These are phyloP conservation scores for Blastocrithidia nonstop DNA, from an alignment of 208 protist genomes.

Conservation along the genomic window DNA sequence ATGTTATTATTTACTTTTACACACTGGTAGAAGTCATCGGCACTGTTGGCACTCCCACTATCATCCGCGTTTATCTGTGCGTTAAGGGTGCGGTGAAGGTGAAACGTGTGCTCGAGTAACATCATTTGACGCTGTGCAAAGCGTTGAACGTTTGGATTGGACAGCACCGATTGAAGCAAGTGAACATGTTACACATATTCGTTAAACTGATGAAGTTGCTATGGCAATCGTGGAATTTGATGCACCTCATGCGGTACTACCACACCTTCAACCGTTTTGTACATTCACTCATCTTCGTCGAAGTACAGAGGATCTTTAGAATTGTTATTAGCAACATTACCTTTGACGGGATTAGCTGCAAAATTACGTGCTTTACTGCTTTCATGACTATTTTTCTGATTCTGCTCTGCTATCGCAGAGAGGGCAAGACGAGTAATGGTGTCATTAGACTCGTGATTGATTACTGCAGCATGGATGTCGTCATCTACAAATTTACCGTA, in stretches of 20 bases:
- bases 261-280: conserved; percentile 81
- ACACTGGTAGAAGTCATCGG: conserved; percentile 92
- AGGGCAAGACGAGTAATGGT: not conserved
- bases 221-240: conserved; percentile 76
- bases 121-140: conserved; percentile 78
- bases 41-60: too few relatives aligned
- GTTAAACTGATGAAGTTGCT: conserved; percentile 74
- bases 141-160: conserved; percentile 58
- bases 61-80: conserved; percentile 62
- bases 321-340: too few relatives aligned
- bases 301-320: conserved; percentile 23
- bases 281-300: conserved; percentile 84
- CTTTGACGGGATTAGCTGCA: too few relatives aligned
- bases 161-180: conserved; percentile 39
- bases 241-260: conserved; percentile 80
- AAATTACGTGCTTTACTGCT: too few relatives aligned
- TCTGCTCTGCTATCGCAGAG: not conserved
- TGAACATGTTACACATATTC: conserved; percentile 69
- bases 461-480: conserved; percentile 5
- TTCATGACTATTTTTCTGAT: conserved; percentile 3
- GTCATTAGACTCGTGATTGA: not conserved
- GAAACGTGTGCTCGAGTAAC: conserved; percentile 84
- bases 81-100: conserved; percentile 88
- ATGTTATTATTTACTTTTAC: conserved; percentile 95
- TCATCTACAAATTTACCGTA: too few relatives aligned